Evolutionary conservation across 805 yeast species (phyloP).

Genomic region (Candida saitoana): DNA sequence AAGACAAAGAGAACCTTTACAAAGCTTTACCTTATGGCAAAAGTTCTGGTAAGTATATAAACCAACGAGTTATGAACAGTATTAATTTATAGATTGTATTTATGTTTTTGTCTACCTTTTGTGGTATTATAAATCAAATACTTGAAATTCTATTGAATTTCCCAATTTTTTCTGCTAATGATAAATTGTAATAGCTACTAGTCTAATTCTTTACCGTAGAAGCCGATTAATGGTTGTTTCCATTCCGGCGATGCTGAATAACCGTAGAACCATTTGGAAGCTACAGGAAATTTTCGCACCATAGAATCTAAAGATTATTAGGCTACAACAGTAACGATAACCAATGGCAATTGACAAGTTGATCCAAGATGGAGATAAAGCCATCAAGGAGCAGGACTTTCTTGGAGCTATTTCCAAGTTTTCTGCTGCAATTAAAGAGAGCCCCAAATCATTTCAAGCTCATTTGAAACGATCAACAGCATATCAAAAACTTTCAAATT

Average conservation of each 20-base stretch:
- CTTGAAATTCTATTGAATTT: background rate
- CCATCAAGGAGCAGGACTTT: slow-evolving; percentile 31
- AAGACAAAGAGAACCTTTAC: slow-evolving; percentile 4
- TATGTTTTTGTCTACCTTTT: background rate
- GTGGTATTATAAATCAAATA: background rate
- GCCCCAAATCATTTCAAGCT: slow-evolving; percentile 45
- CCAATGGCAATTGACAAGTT: slow-evolving; percentile 36
- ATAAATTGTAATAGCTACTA: too few relatives aligned
- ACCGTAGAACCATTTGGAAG: background rate
- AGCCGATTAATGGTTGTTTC: too few relatives aligned
- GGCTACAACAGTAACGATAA: too few relatives aligned
- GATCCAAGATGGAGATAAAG: slow-evolving; percentile 34
- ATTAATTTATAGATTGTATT: background rate
- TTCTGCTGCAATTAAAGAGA: slow-evolving; percentile 36
- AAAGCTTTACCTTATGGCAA: slow-evolving; percentile 13
- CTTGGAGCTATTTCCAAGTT: slow-evolving; percentile 41
- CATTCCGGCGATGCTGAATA: background rate
- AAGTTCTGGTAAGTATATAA: slow-evolving; percentile 14
- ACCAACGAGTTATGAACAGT: background rate
- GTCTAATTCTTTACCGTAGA: too few relatives aligned
- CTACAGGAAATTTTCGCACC: background rate
- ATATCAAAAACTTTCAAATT: slow-evolving; percentile 43
- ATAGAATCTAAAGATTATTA: too few relatives aligned
- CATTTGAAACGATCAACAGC: slow-evolving; percentile 47
- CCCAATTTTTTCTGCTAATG: too few relatives aligned